phyloP scores from a whole-genome alignment of 1,284 basidiomycete species.

The Ceratorhiza oryzae-sativae region DNA sequence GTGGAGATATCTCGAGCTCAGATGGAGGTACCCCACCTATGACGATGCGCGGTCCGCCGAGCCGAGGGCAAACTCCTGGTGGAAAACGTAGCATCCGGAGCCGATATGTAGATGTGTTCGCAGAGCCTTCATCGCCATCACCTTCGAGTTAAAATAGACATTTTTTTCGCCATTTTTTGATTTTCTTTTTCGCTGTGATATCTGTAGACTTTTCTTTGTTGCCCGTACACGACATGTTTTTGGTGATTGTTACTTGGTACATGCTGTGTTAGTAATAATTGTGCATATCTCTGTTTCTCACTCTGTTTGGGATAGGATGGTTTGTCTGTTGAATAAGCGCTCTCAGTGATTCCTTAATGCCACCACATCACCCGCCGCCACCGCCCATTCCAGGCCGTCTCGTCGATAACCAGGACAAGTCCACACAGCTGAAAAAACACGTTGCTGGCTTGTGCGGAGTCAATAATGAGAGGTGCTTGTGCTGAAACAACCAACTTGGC shows the following conservation, averaged over 20 bases:
- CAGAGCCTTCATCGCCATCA: constrained; percentile 46
- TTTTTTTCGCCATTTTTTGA: constrained; percentile 39
- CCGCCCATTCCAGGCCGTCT: constrained; percentile 71
- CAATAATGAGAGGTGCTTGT: constrained; percentile 62
- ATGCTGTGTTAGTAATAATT: constrained; percentile 52
- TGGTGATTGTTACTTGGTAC: constrained; percentile 22
- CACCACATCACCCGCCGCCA: constrained; percentile 39
- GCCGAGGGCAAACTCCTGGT: constrained; percentile 52
- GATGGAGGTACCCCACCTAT: constrained; percentile 49
- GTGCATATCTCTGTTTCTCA: constrained; percentile 4
- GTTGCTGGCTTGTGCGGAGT: constrained; percentile 73
- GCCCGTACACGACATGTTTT: constrained; percentile 42
- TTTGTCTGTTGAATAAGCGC: background rate
- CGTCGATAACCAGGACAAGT: constrained; percentile 60
- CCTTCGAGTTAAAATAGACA: constrained; percentile 38
- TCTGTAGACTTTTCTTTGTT: constrained; percentile 37
- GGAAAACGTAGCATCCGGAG: constrained; percentile 75
- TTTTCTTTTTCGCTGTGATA: constrained; percentile 39
- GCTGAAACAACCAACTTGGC: constrained; percentile 25
- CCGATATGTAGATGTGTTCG: constrained; percentile 88
- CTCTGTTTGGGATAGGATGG: background rate
- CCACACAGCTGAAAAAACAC: constrained; percentile 65
- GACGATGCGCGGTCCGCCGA: constrained; percentile 57
- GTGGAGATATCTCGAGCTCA: constrained; percentile 55
- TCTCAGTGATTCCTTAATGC: background rate